Evolutionary conservation across 805 yeast genomes (phyloP).

Genomic region (Candida pseudoglaebosa): DNA sequence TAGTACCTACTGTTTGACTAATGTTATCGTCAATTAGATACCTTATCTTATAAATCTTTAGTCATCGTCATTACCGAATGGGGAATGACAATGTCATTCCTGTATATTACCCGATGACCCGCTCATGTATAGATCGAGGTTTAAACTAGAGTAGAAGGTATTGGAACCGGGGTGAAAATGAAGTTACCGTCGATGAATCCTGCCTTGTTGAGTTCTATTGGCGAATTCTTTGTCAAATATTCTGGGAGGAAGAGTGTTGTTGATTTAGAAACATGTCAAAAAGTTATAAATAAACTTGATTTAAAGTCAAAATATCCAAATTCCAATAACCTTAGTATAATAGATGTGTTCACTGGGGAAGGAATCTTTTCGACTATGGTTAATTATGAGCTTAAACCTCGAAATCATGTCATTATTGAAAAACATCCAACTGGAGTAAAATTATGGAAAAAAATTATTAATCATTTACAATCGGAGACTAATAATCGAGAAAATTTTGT

Average conservation of each 20-base stretch:
- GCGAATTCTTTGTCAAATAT: conserved; percentile 1
- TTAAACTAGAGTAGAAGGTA: not conserved
- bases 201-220: conserved; percentile 14
- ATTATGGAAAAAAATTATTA: conserved; percentile 27
- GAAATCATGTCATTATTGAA: conserved; percentile 62
- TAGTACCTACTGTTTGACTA: not conserved
- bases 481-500: conserved; percentile 30
- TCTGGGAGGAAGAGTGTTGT: conserved; percentile 8
- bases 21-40: not conserved
- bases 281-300: conserved; percentile 45
- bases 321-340: conserved; percentile 41
- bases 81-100: not conserved
- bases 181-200: conserved; percentile 23
- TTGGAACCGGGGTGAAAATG: not conserved
- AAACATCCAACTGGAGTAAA: conserved; percentile 27
- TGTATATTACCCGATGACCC: not conserved
- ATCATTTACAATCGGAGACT: conserved; percentile 17
- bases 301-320: conserved; percentile 34
- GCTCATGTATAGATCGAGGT: too few relatives aligned
- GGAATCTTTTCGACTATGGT: conserved; percentile 61
- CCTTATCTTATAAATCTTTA: not conserved
- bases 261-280: conserved; percentile 24
- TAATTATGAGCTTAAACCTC: conserved; percentile 58
- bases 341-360: conserved; percentile 60
- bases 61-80: not conserved